Conservation (phyloP, 2,329 filamentous ascomycete genomes). For the Ceratocystis albifundus region DNA sequence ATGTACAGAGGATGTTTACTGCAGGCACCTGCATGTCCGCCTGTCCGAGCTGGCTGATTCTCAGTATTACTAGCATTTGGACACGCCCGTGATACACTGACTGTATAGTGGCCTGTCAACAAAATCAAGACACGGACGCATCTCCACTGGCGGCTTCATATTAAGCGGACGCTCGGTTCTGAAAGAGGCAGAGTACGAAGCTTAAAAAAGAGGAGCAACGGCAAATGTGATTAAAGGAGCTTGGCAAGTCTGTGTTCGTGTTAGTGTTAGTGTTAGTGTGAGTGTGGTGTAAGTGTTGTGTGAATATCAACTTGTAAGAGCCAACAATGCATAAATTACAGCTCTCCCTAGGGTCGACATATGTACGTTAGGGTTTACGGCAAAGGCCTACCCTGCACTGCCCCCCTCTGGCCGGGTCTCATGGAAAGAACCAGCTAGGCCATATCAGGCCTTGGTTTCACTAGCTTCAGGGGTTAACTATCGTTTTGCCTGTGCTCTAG, state of each 20-base stretch:
- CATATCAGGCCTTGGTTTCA: slow-evolving; percentile 5
- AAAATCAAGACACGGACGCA: neutral
- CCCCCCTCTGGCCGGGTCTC: neutral
- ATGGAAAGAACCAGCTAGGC: neutral
- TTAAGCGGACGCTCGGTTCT: neutral
- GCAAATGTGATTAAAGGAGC: too few relatives aligned
- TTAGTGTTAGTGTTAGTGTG: too few relatives aligned
- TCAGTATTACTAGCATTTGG: too few relatives aligned
- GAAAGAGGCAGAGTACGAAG: neutral
- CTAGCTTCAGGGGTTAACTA: slow-evolving; percentile 2
- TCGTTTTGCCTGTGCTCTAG: neutral
- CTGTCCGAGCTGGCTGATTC: too few relatives aligned
- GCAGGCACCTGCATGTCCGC: too few relatives aligned
- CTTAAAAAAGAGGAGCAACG: neutral
- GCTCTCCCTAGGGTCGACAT: neutral
- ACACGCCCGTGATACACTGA: too few relatives aligned
- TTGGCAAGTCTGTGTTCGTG: too few relatives aligned
- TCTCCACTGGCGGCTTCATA: neutral
- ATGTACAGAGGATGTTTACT: too few relatives aligned
- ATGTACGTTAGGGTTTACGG: neutral
- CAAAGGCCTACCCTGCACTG: neutral
- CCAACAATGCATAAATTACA: too few relatives aligned
- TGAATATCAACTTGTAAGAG: too few relatives aligned
- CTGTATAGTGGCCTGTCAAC: too few relatives aligned
- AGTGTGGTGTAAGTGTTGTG: too few relatives aligned